Evolutionary conservation across 179 eudicot genomes (phyloP).

Genomic region (Corrigiola litoralis): DNA sequence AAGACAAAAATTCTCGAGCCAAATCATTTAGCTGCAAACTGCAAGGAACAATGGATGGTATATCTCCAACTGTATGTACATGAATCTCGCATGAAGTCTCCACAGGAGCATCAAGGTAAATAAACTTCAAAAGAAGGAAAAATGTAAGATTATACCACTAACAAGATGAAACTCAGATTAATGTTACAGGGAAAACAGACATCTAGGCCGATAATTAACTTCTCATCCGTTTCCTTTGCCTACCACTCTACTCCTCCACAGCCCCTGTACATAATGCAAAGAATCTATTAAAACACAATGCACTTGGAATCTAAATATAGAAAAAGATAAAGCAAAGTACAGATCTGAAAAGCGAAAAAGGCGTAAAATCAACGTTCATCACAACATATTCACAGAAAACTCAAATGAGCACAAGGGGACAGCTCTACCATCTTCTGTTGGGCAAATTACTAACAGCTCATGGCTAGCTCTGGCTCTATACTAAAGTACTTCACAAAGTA

Average conservation of each 20-base stretch:
- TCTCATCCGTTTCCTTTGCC: conserved; percentile 51
- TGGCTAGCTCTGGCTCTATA: not conserved
- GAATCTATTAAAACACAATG: not conserved
- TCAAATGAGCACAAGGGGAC: not conserved
- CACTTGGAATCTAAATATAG: not conserved
- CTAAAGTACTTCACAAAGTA: not conserved
- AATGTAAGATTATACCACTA: conserved; percentile 25
- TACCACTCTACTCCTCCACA: conserved; percentile 44
- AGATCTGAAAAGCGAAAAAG: no score
- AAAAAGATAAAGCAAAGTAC: not conserved
- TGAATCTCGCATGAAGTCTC: conserved; percentile 32
- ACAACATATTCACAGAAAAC: not conserved
- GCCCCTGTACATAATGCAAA: conserved; percentile 36
- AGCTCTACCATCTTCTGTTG: not conserved
- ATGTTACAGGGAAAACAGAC: conserved; percentile 39
- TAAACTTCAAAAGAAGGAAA: not conserved
- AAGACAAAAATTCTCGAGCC: conserved; percentile 2
- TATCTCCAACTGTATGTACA: conserved; percentile 46
- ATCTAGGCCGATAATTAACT: conserved; percentile 25
- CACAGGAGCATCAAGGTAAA: conserved; percentile 22
- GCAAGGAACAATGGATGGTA: conserved; percentile 36
- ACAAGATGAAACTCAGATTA: conserved; percentile 26
- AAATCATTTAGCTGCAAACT: conserved; percentile 16
- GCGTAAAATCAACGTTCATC: not conserved
- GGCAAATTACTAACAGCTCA: not conserved